Conservation (phyloP, 305 asterid genomes). For the Petunia hybrid region DNA sequence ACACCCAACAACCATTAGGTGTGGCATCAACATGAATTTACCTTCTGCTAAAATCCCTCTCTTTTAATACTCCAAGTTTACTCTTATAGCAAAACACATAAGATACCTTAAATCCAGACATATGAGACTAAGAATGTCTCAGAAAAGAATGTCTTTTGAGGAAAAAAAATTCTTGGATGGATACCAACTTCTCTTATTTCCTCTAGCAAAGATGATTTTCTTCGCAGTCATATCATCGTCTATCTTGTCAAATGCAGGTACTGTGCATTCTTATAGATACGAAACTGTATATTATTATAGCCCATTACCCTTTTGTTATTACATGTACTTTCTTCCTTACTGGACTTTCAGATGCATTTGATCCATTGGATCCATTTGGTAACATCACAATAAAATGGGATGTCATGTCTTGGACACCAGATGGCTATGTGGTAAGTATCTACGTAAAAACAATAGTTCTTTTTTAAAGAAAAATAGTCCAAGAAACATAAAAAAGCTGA, state of each 20-base stretch:
- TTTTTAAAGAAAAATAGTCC: not conserved
- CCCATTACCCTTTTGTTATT: not conserved
- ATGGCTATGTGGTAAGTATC: slow-evolving; percentile 69
- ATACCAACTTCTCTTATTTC: slow-evolving; percentile 4
- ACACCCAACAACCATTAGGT: slow-evolving; percentile 33
- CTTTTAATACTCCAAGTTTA: slow-evolving; percentile 29
- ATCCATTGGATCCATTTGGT: slow-evolving; percentile 53
- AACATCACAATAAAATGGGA: slow-evolving; percentile 53
- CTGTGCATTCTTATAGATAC: not conserved
- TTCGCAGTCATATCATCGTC: slow-evolving; percentile 22
- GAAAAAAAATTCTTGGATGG: not conserved
- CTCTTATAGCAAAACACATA: not conserved
- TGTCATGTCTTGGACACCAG: slow-evolving; percentile 54
- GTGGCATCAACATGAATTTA: slow-evolving; percentile 28
- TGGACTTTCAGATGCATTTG: slow-evolving; percentile 41
- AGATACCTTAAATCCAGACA: not conserved
- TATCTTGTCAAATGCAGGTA: slow-evolving; percentile 41
- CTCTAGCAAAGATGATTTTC: slow-evolving; percentile 27
- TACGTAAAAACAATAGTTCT: not conserved
- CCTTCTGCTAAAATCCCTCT: not conserved
- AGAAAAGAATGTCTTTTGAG: not conserved
- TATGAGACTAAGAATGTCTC: slow-evolving; percentile 30
- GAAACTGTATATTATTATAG: not conserved
- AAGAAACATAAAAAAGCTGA: not conserved
- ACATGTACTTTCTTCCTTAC: not conserved